These are phyloP conservation scores for Prosopis cineraria DNA, from an alignment of 306 rosid genomes.

Conservation along the genomic window DNA sequence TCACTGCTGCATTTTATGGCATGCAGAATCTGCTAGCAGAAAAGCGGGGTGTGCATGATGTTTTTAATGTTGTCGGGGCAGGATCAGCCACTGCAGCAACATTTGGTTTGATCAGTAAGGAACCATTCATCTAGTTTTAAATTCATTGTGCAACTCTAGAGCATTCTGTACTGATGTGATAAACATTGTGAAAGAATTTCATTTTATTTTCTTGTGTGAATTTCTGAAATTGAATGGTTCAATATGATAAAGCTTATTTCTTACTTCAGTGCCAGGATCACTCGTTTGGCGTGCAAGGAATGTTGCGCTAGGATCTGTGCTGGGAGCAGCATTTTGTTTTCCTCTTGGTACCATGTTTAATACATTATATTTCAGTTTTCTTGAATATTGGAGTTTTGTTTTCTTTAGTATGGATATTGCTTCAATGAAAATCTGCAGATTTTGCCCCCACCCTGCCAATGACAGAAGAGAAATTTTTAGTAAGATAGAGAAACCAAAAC, in stretches of 20 bases:
- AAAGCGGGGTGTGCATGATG: conserved; percentile 85
- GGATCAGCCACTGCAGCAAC: conserved; percentile 96
- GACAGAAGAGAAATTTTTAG: background rate
- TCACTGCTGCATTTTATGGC: conserved; percentile 67
- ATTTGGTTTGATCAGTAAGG: conserved; percentile 87
- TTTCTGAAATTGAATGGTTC: conserved; percentile 17
- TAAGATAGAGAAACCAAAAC: background rate
- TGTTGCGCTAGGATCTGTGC: conserved; percentile 43
- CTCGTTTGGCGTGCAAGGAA: conserved; percentile 11
- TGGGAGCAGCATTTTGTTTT: too few relatives aligned
- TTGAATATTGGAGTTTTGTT: background rate
- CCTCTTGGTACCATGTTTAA: conserved; percentile 51
- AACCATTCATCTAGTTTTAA: conserved; percentile 17
- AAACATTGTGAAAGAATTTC: background rate
- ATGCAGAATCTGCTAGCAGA: conserved; percentile 84
- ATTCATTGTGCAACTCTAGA: conserved; percentile 12
- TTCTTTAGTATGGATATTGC: background rate
- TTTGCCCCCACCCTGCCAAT: background rate
- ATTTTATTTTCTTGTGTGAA: background rate
- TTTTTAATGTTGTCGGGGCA: conserved; percentile 85
- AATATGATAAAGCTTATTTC: background rate
- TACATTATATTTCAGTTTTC: too few relatives aligned
- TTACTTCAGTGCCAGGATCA: conserved; percentile 82
- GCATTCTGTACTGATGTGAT: background rate
- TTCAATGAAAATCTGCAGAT: background rate